Evolutionary conservation across 345 rosid species (phyloP).

Genomic region (Hibiscus tridactylites): DNA sequence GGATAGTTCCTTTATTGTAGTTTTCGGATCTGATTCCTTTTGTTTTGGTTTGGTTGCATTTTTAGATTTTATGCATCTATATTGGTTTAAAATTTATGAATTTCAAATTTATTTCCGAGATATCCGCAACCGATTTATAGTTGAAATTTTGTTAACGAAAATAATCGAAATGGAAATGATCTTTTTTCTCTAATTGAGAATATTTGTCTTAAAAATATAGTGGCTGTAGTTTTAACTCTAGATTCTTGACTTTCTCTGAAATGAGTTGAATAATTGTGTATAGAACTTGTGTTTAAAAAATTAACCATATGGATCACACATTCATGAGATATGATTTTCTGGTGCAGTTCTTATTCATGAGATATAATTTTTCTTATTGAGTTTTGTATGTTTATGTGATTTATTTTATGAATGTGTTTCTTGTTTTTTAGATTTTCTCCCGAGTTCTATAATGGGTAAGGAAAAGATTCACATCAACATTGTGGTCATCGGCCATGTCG

Average conservation of each 20-base stretch:
- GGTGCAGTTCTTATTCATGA: too few relatives aligned
- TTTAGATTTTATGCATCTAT: not conserved
- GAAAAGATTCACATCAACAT: slow-evolving; percentile 35
- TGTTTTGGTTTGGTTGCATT: not conserved
- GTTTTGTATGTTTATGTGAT: too few relatives aligned
- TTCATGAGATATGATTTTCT: too few relatives aligned
- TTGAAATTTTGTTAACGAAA: not conserved
- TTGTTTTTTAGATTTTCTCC: slow-evolving; percentile 59
- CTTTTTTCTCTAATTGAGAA: not conserved
- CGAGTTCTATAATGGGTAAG: slow-evolving; percentile 23
- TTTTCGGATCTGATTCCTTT: not conserved
- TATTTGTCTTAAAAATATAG: not conserved
- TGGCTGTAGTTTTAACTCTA: not conserved
- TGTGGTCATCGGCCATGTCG: slow-evolving; percentile 40
- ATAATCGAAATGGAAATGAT: not conserved
- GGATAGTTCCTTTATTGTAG: too few relatives aligned
- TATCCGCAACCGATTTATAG: not conserved
- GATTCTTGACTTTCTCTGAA: too few relatives aligned
- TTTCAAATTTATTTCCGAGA: not conserved
- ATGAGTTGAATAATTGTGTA: too few relatives aligned
- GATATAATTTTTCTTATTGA: too few relatives aligned
- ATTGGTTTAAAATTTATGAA: not conserved
- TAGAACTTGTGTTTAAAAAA: too few relatives aligned
- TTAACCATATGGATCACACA: too few relatives aligned
- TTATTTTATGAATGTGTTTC: not conserved